These are phyloP conservation scores for Pelargonium citronellum DNA, from an alignment of 441 rosid genomes.

Conservation along the genomic window DNA sequence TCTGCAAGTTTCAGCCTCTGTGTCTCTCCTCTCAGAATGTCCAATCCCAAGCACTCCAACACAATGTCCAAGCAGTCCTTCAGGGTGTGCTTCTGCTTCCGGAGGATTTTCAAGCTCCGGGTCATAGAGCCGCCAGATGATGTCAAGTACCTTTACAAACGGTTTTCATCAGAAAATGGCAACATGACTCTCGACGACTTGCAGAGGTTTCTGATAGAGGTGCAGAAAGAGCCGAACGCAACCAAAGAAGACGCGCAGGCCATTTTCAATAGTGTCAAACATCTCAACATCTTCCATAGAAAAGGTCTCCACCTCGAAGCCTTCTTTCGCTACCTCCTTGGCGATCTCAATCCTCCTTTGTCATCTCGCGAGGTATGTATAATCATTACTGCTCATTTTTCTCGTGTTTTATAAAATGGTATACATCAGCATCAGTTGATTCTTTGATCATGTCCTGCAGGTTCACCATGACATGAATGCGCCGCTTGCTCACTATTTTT, in stretches of 20 bases:
- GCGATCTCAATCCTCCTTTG: conserved; percentile 56
- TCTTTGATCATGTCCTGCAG: conserved; percentile 25
- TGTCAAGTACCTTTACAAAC: conserved; percentile 36
- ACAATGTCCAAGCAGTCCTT: conserved; percentile 39
- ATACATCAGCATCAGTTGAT: background rate
- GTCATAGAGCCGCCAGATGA: conserved; percentile 52
- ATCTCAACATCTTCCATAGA: conserved; percentile 44
- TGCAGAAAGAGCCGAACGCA: conserved; percentile 36
- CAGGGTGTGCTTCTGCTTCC: conserved; percentile 48
- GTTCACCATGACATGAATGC: conserved; percentile 65
- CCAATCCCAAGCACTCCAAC: background rate
- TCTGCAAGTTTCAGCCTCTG: background rate
- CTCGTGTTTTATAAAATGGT: background rate
- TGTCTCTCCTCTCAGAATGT: background rate
- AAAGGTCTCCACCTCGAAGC: conserved; percentile 51
- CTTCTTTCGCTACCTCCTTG: conserved; percentile 45
- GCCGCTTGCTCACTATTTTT: conserved; percentile 70
- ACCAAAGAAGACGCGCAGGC: conserved; percentile 39
- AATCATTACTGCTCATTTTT: background rate
- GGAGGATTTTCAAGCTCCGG: conserved; percentile 45
- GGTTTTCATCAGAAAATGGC: conserved; percentile 39
- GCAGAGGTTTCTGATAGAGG: conserved; percentile 36
- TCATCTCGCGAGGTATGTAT: conserved; percentile 30
- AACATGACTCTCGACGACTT: conserved; percentile 54
- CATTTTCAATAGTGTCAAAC: conserved; percentile 43